phyloP scores from a whole-genome alignment of 2,329 filamentous ascomycete species.

The Hirsutella rhossiliensis region DNA sequence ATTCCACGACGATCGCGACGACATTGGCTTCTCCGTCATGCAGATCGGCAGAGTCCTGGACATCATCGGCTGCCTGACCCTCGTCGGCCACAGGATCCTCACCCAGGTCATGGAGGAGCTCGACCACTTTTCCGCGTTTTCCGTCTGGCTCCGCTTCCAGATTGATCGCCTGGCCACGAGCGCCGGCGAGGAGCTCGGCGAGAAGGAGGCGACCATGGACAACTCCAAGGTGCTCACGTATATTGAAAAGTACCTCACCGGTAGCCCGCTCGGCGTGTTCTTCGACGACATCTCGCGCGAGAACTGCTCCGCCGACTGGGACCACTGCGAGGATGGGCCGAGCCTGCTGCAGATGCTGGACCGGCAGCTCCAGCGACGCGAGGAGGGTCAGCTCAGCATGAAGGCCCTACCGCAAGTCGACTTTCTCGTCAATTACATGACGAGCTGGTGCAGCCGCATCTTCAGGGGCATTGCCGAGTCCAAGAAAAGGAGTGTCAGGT shows the following conservation, averaged over 20 bases:
- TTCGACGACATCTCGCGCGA: constrained; percentile 38
- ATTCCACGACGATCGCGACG: constrained; percentile 57
- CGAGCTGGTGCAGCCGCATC: constrained; percentile 43
- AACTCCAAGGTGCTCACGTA: constrained; percentile 63
- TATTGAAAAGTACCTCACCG: constrained; percentile 56
- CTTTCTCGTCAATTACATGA: constrained; percentile 48
- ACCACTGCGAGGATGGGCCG: constrained; percentile 29
- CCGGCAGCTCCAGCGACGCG: constrained; percentile 34
- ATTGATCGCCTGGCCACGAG: constrained; percentile 64
- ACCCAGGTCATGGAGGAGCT: constrained; percentile 64
- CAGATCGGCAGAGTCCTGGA: constrained; percentile 57
- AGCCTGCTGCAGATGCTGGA: constrained; percentile 36
- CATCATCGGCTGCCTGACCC: constrained; percentile 59
- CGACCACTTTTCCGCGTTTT: constrained; percentile 65
- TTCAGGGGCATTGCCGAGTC: constrained; percentile 59
- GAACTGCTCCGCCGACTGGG: constrained; percentile 36
- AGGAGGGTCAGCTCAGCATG: constrained; percentile 31
- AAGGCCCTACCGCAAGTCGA: constrained; percentile 48
- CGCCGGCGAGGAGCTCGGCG: constrained; percentile 57
- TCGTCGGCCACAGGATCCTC: constrained; percentile 64
- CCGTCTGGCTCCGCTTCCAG: constrained; percentile 70
- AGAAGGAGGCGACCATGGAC: constrained; percentile 68
- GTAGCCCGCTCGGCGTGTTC: constrained; percentile 52
- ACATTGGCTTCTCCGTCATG: constrained; percentile 52
- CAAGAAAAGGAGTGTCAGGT: constrained; percentile 55